Percentiles rank a stretch among this genome's conserved stretches.
Evolutionary conservation across 1,284 basidiomycete genomes (phyloP).

Genomic region (Cutaneotrichosporon dermatis): DNA sequence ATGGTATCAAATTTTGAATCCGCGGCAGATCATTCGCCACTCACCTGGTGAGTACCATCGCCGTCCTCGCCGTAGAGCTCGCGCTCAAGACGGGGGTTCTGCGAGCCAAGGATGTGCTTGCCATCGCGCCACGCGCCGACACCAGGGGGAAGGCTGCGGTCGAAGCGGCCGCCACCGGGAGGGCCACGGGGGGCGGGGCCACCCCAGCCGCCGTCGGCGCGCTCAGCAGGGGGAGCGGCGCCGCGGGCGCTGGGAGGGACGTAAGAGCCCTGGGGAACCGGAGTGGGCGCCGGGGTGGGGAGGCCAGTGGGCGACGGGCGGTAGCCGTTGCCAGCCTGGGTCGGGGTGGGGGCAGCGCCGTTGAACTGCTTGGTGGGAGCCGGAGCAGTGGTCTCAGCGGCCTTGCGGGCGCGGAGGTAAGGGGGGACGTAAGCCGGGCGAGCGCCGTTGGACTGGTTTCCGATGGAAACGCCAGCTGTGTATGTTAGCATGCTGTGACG

Average conservation of each 20-base stretch:
- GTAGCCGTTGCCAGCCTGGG: slow-evolving; percentile 31
- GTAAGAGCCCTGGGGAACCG: slow-evolving; percentile 51
- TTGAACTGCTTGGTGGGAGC: slow-evolving; percentile 14
- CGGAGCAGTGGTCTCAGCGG: slow-evolving; percentile 16
- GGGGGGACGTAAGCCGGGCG: slow-evolving; percentile 90
- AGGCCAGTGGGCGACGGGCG: slow-evolving; percentile 38
- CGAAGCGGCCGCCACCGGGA: slow-evolving; percentile 51
- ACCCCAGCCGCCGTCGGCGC: slow-evolving; percentile 54
- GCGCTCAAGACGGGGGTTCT: slow-evolving; percentile 84
- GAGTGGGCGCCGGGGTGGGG: slow-evolving; percentile 43
- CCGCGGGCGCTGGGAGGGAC: slow-evolving; percentile 53
- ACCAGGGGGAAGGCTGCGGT: slow-evolving; percentile 55
- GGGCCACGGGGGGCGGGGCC: slow-evolving; percentile 32
- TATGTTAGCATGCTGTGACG: slow-evolving; percentile 3
- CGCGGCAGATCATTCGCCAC: slow-evolving; percentile 17
- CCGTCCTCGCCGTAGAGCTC: slow-evolving; percentile 89
- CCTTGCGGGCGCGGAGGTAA: slow-evolving; percentile 63
- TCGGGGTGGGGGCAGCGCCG: slow-evolving; percentile 24
- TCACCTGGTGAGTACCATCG: slow-evolving; percentile 58
- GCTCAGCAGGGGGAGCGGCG: slow-evolving; percentile 21
- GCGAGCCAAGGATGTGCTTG: slow-evolving; percentile 71
- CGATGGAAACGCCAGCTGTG: slow-evolving; percentile 29
- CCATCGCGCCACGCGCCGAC: slow-evolving; percentile 86
- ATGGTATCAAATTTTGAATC: slow-evolving; percentile 4
- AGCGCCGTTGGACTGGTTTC: slow-evolving; percentile 48